Evolutionary conservation across 23 red algal species (phyloP), one percentile per base, ranked within the genome.

Genomic region (Chondrus crispus): DNA sequence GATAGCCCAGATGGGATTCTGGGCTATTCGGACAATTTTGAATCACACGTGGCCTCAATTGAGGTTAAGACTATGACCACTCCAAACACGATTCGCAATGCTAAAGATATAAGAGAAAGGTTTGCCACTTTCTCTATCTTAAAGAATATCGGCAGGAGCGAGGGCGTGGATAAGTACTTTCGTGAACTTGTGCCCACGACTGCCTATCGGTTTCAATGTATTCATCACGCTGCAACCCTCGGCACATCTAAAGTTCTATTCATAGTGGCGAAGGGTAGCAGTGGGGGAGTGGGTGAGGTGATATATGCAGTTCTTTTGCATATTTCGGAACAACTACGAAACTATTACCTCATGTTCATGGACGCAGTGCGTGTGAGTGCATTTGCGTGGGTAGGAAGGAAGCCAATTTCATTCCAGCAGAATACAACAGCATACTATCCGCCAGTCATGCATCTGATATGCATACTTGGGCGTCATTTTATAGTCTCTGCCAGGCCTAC

Each of bases 61-160:
- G 82, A 86, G 53, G 37, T 86, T 46, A 86, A 73, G 18, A 86
- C 64, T 11, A 86, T 86, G 82, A 71, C 54, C 32, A 6, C 2
- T 3, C 19, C 72, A 0, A 74, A 28, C 26, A 85, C 50, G 46
- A 85, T 85, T 68, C 54, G 68, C 7, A 46, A 19, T 29, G 51
- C 39, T 3, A 53, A 38, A 32, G 20, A 85, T 14, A 62, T 38
- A 22, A 20, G 19, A 42, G 22, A 85, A 20, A 86, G 53, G 5
- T 86, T 24, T 48, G 62, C 24, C 26, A 32, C 76, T 11, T 18
- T 81, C 5, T 19, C 1, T 3, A 16, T 20, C 42, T 9, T 57
- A 18, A 7, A 2, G 38, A 81, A 81, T 19, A 81, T 81, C 24
- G 46, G 0, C 22, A n/a, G 11, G 20, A 20, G 36, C 26, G 76